Evolutionary conservation across 768 basidiomycete species (phyloP).

Genomic region (Boletus subcaerulescens): DNA sequence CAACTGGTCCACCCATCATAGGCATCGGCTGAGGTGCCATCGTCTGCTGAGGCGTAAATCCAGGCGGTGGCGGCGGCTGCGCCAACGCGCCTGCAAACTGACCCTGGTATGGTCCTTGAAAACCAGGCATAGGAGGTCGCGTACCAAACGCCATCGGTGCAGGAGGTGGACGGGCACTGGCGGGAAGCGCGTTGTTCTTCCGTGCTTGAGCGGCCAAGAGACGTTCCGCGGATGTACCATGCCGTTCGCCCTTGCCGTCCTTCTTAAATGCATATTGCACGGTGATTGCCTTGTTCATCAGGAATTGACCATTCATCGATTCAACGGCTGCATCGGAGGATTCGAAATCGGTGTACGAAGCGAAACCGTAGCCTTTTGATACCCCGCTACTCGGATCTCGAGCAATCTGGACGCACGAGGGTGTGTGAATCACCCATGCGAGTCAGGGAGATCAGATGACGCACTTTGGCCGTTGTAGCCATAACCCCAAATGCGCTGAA

Average conservation of each 20-base stretch:
- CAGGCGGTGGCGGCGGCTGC: constrained; percentile 76
- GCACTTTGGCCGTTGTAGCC: constrained; percentile 84
- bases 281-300: constrained; percentile 97
- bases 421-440: not conserved
- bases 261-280: constrained; percentile 99
- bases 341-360: constrained; percentile 97
- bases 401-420: constrained; percentile 61
- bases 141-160: constrained; percentile 71
- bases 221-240: constrained; percentile 95
- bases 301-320: constrained; percentile 95
- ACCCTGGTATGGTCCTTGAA: constrained; percentile 79
- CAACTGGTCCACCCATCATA: constrained; percentile 34
- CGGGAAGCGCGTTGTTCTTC: constrained; percentile 89
- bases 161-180: constrained; percentile 70
- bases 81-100: constrained; percentile 91
- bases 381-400: constrained; percentile 80
- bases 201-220: constrained; percentile 92
- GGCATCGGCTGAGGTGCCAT: constrained; percentile 46
- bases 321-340: constrained; percentile 95
- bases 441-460: constrained; percentile 1
- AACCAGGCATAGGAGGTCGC: constrained; percentile 65
- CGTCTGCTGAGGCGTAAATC: constrained; percentile 72
- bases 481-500: constrained; percentile 94
- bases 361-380: constrained; percentile 97
- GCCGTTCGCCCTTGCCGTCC: constrained; percentile 96